Base-by-base conservation (phyloP, 192 early-diverging fungal genomes). In the Backusella psychrophila region DNA sequence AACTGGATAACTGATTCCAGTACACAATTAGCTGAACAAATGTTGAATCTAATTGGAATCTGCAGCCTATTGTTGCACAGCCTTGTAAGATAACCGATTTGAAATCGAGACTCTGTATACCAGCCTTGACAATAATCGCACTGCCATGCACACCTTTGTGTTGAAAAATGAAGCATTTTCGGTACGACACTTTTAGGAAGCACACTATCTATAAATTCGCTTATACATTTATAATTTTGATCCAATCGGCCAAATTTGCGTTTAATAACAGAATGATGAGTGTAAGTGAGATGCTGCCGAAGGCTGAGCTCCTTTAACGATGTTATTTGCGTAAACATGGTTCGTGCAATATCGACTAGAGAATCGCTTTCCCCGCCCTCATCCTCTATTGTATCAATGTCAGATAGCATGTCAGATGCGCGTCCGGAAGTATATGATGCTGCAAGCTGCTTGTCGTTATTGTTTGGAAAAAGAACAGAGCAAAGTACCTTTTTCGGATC, bases 51-150 rank as follows among this genome's bases (percentile, higher is more conserved):
- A 6, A 80, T 69, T 35, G 78, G 75, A 23, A 80, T 42, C 36
- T 76, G 56, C 14, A 80, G 7, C 1, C 78, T 44, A 31, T 72
- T 67, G 31, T 80, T 75, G 29, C 78, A 75, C 15, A 80, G 29
- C 5, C 75, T 71, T 1, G 74, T 71, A 15, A 80, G 49, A 36
- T 76, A 75, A 9, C 67, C 78, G 19, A 80, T 63, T n/a, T 80
- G 75, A n/a, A 75, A 72, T 26, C 17, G 41, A 15, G 65, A 76
- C 4, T 49, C 19, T 5, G 53, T 72, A 59, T 49, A 76, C 70
- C 75, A 76, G 1, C 44, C 31, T 0, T 41, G 35, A 21, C 78
- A 80, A 11, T 26, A 66, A 36, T 80, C 78, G 33, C 78, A 80
- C 35, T 75, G 78, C n/a, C 56, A 63, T 6, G 70, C 69, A 8